These are phyloP conservation scores for Escallonia herrerae DNA, from an alignment of 129 eudicot species.

Conservation along the genomic window DNA sequence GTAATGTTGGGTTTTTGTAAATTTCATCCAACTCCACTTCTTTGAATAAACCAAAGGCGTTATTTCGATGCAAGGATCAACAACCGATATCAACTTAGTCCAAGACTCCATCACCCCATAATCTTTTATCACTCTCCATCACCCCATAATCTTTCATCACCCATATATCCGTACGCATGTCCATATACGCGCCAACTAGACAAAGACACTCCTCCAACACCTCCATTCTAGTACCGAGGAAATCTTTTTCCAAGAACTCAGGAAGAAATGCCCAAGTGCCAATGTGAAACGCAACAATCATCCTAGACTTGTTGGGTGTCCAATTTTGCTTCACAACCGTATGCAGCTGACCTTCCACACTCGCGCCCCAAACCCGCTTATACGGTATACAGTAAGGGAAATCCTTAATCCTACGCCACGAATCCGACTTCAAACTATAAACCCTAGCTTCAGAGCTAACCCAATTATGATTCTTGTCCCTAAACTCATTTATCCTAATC, in stretches of 20 bases:
- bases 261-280: neutral
- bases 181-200: too few species aligned
- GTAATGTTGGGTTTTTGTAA: too few species aligned
- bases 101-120: too few species aligned
- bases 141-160: too few species aligned
- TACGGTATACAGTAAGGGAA: slow-evolving; percentile 2
- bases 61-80: too few species aligned
- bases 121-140: too few species aligned
- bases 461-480: neutral
- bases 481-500: slow-evolving; percentile 1
- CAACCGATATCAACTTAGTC: too few species aligned
- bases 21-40: too few species aligned
- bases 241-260: neutral
- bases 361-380: slow-evolving; percentile 1
- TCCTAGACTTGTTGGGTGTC: neutral
- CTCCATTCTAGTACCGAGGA: neutral
- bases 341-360: neutral
- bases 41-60: too few species aligned
- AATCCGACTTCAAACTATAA: neutral
- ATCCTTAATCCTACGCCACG: neutral
- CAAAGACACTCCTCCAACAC: too few species aligned
- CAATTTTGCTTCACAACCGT: neutral
- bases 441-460: neutral
- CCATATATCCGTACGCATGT: too few species aligned
- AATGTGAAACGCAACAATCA: neutral